phyloP scores from a whole-genome alignment of 306 rosid species.

The Delonix regia region DNA sequence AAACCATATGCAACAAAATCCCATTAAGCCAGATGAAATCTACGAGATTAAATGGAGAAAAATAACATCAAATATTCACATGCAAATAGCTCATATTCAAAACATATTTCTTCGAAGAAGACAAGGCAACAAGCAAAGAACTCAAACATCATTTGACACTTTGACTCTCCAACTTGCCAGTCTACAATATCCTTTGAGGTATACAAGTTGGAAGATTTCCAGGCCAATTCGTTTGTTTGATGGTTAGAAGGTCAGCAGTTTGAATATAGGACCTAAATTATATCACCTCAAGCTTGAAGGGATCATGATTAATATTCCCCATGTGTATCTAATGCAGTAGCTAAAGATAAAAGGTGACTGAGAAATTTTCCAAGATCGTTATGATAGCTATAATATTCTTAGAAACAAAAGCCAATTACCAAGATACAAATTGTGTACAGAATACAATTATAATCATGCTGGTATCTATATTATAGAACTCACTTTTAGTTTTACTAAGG shows the following conservation, averaged over 20 bases:
- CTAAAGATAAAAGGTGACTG: background rate
- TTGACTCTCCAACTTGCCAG: background rate
- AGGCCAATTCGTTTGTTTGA: background rate
- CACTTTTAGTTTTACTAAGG: background rate
- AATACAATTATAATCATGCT: background rate
- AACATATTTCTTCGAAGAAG: background rate
- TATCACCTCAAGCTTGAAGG: background rate
- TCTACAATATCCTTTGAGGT: background rate
- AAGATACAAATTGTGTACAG: background rate
- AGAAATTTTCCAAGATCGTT: background rate
- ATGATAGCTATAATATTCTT: no score
- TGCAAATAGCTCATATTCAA: background rate
- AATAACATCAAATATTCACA: background rate
- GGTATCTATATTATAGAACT: background rate
- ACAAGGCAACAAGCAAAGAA: background rate
- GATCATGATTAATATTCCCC: background rate
- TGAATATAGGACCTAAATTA: background rate
- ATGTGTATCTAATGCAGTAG: background rate
- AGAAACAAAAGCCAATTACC: background rate
- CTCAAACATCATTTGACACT: constrained; percentile 6
- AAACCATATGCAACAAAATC: constrained; percentile 11
- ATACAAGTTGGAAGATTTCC: background rate
- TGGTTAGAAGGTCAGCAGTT: background rate
- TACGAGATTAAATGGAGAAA: background rate
- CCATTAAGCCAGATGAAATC: constrained; percentile 11